Percentiles rank a stretch among this genome's conserved stretches.
Conservation (phyloP, 2,329 filamentous ascomycete species). For the Lecanicillium sp. region DNA sequence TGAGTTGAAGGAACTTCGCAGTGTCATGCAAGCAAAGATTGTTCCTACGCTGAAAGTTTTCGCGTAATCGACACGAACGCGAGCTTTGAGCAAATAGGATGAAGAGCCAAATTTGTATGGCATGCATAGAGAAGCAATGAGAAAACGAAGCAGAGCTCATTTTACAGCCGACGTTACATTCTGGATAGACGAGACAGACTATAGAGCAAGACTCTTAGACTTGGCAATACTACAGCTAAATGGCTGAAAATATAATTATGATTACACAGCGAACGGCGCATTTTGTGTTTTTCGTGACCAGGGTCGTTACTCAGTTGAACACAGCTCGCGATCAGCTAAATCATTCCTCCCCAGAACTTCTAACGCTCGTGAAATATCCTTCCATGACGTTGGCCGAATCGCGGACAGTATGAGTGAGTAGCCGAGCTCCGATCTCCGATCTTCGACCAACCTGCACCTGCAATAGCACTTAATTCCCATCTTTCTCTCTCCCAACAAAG, state of each 20-base stretch:
- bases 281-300: no score
- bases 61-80: no score
- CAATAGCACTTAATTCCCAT: constrained; percentile 23
- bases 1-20: constrained; percentile 38
- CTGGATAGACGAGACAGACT: neutral
- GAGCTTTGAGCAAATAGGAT: neutral
- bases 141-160: no score
- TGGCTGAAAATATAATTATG: neutral
- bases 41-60: constrained; percentile 21
- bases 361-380: constrained; percentile 18
- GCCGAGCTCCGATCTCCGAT: constrained; percentile 14
- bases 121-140: neutral
- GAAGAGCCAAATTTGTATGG: neutral
- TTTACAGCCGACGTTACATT: neutral
- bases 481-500: constrained; percentile 14
- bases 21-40: constrained; percentile 27
- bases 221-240: no score
- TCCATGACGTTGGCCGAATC: constrained; percentile 21
- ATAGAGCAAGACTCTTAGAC: neutral
- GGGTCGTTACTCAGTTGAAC: neutral
- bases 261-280: no score
- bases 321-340: constrained; percentile 14
- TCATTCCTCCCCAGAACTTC: constrained; percentile 19
- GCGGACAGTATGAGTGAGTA: constrained; percentile 10
- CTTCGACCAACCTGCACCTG: constrained; percentile 18